A percentile compares a stretch with the other conserved stretches of the same genome.
These are phyloP conservation scores for Cicer cuneatum DNA, from an alignment of 306 rosid genomes.

Conservation along the genomic window DNA sequence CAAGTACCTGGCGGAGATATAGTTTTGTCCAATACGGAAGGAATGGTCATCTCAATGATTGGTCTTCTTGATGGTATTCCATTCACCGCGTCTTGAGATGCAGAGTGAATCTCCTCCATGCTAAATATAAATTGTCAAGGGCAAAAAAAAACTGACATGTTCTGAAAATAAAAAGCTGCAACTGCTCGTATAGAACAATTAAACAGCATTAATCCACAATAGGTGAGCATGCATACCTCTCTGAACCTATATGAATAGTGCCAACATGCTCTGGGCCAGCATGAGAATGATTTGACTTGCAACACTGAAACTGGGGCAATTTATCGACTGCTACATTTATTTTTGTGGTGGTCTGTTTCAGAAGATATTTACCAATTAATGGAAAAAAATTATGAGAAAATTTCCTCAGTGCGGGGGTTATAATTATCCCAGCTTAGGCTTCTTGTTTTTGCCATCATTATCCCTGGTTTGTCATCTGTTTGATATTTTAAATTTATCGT, in stretches of 20 bases:
- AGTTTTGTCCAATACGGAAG: constrained; percentile 82
- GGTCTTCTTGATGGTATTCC: constrained; percentile 86
- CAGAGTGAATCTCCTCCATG: constrained; percentile 86
- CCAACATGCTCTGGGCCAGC: constrained; percentile 88
- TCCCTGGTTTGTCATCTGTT: constrained; percentile 22
- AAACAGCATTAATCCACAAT: constrained; percentile 30
- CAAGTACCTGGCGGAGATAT: constrained; percentile 88
- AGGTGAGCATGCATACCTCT: constrained; percentile 60
- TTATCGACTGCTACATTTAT: constrained; percentile 87
- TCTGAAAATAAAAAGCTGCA: constrained; percentile 32
- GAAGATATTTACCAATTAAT: constrained; percentile 46
- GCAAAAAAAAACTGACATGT: constrained; percentile 31
- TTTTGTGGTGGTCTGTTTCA: constrained; percentile 87
- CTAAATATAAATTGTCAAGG: constrained; percentile 49
- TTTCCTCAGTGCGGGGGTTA: neutral
- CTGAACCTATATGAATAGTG: constrained; percentile 93
- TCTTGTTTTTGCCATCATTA: neutral
- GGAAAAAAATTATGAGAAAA: neutral
- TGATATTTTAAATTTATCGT: constrained; percentile 31
- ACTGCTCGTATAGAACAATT: constrained; percentile 20
- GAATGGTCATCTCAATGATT: constrained; percentile 92
- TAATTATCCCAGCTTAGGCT: constrained; percentile 3
- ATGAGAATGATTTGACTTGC: constrained; percentile 61
- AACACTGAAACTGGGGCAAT: constrained; percentile 77
- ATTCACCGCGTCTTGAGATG: constrained; percentile 79